Evolutionary conservation across 2,329 filamentous ascomycete species (phyloP).

Genomic region (Aspergillus nomiae): DNA sequence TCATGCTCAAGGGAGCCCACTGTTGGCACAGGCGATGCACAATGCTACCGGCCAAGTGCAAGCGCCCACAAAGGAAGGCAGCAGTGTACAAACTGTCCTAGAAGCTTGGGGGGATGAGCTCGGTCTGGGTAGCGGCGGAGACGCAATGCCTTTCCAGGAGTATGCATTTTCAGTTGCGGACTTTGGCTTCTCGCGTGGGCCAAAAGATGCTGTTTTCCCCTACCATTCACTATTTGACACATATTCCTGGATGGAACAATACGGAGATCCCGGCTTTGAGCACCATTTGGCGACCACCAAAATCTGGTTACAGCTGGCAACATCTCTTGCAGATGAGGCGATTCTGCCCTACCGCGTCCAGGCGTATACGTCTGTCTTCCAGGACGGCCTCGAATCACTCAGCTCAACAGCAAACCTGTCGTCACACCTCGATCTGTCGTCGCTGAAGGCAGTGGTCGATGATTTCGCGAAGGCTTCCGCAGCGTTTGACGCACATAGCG

Average conservation of each 20-base stretch:
- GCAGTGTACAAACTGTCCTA: neutral
- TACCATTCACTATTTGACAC: neutral
- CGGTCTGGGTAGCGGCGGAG: neutral
- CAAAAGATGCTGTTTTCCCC: neutral
- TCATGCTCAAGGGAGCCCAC: constrained; percentile 4
- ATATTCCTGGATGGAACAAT: neutral
- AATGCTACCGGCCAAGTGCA: neutral
- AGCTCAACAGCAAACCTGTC: neutral
- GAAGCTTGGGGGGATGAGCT: neutral
- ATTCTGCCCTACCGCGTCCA: neutral
- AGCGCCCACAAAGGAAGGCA: neutral
- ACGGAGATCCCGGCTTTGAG: neutral
- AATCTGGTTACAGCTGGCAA: neutral
- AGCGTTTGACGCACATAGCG: neutral
- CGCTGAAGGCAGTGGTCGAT: neutral
- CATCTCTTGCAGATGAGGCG: neutral
- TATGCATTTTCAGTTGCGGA: neutral
- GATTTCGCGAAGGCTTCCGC: neutral
- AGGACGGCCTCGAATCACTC: neutral
- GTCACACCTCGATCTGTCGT: neutral
- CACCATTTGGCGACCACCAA: neutral
- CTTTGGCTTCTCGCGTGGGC: neutral
- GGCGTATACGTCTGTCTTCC: neutral
- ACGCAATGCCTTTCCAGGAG: neutral
- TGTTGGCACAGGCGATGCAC: neutral